Base-by-base conservation (phyloP, 768 basidiomycete species). In the Termitomyces eurrhizus region DNA sequence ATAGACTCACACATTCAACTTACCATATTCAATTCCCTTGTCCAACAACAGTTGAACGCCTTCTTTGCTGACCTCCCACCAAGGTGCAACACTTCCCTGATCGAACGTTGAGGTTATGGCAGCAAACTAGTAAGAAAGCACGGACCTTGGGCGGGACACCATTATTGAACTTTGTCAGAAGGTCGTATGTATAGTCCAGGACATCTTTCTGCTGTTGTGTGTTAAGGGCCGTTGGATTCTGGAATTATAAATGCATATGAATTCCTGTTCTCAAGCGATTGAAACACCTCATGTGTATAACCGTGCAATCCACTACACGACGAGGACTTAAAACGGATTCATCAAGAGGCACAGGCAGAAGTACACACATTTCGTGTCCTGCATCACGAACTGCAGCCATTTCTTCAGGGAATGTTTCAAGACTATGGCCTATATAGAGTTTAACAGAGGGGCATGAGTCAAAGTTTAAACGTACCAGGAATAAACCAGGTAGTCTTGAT, bases 1-100 rank as follows among this genome's bases (percentile, higher is more conserved):
- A 8, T 9, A 6, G 44, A 29, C 33, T 14, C 26, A 24, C 16
- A 11, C 33, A 57, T 14, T 35, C 21, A 7, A 56, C 74, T 53
- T 60, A 86, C 86, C 88, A 66, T 92, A 91, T 75, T 88, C 80
- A 49, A 92, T 87, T 0, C 90, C 90, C 63, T 86, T 85, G 41
- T 87, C 85, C 26, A 89, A 78, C 29, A 91, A 73, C 29, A 91
- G 74, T 16, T 81, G 72, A 0, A 83, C 83, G 4, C 85, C 85
- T 69, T 88, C 87, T 62, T 81, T 84, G 70, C 83, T 86, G 3
- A 83, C 83, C 69, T 92, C 90, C 89, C 89, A 92, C 88, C 89
- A 92, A 0, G 88, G 89, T 1, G 88, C 89, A 37, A 89, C 87
- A 53, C 80, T 83, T 42, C 85, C 86, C 72, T 77, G 2, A 8